Evolutionary conservation across 1,284 basidiomycete genomes (phyloP).

Genomic region (Rhodotorula sp.): DNA sequence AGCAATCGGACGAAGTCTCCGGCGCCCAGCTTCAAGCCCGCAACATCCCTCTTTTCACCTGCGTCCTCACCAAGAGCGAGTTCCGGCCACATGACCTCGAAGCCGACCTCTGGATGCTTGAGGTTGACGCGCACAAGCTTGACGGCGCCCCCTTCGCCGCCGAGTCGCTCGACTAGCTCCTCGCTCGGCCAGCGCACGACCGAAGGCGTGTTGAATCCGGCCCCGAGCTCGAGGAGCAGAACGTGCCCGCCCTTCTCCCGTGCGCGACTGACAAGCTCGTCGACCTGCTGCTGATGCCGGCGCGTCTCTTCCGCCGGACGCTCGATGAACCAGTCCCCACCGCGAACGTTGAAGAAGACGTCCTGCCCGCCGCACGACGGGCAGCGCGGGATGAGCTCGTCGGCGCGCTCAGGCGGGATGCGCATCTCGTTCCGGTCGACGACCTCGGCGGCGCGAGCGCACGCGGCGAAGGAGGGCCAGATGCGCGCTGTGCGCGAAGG

Average conservation of each 20-base stretch:
- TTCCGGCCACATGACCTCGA: not conserved
- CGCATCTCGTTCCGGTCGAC: conserved; percentile 13
- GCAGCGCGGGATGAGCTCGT: conserved; percentile 25
- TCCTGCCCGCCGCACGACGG: conserved; percentile 15
- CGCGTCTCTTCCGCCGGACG: not conserved
- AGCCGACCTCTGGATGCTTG: not conserved
- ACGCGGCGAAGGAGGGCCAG: conserved; percentile 15
- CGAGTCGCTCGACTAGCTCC: not conserved
- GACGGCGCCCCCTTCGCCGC: not conserved
- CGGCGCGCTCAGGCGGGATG: conserved; percentile 9
- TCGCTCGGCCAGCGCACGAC: conserved; percentile 24
- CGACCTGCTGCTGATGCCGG: conserved; percentile 9
- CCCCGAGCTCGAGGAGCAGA: conserved; percentile 21
- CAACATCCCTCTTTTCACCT: not conserved
- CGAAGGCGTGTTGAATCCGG: conserved; percentile 26
- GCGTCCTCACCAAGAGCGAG: not conserved
- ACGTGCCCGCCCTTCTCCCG: conserved; percentile 2
- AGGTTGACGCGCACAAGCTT: conserved; percentile 13
- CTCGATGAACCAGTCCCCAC: conserved; percentile 31
- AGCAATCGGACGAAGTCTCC: not conserved
- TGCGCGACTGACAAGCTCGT: not conserved
- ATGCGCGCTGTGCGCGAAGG: not conserved
- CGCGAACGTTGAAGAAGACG: conserved; percentile 32
- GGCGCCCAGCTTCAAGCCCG: conserved; percentile 14
- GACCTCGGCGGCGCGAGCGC: conserved; percentile 8